Evolutionary conservation across 495 filamentous ascomycete genomes (phyloP).

Genomic region (Penicillium robsamsonii): DNA sequence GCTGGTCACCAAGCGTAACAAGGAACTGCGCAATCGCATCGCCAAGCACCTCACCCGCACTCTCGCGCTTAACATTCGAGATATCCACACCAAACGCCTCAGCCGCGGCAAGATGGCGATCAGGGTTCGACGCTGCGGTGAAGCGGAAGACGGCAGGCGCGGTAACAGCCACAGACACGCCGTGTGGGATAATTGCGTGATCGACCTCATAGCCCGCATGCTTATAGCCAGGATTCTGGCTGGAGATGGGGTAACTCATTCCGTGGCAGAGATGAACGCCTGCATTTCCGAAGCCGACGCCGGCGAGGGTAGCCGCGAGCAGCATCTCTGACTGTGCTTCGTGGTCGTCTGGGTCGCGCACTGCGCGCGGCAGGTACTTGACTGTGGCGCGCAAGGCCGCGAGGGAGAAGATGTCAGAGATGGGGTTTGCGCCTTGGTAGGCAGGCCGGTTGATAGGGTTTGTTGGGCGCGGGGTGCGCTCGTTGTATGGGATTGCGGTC

Average conservation of each 20-base stretch:
- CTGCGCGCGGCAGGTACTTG: slow-evolving; percentile 85
- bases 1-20: slow-evolving; percentile 81
- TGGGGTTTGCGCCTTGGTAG: slow-evolving; percentile 96
- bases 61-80: slow-evolving; percentile 77
- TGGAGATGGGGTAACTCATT: slow-evolving; percentile 94
- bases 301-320: slow-evolving; percentile 87
- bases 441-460: slow-evolving; percentile 91
- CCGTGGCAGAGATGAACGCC: slow-evolving; percentile 97
- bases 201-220: slow-evolving; percentile 78
- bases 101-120: slow-evolving; percentile 84
- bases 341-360: slow-evolving; percentile 80
- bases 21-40: slow-evolving; percentile 82
- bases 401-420: slow-evolving; percentile 92
- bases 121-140: slow-evolving; percentile 85
- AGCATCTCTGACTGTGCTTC: slow-evolving; percentile 95
- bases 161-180: slow-evolving; percentile 91
- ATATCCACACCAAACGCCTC: slow-evolving; percentile 90
- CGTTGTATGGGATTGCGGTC: slow-evolving; percentile 92
- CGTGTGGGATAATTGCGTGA: slow-evolving; percentile 85
- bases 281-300: slow-evolving; percentile 95
- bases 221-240: slow-evolving; percentile 86
- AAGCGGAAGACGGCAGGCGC: slow-evolving; percentile 93
- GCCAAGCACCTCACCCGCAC: slow-evolving; percentile 79
- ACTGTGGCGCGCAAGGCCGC: slow-evolving; percentile 75
- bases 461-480: slow-evolving; percentile 75